Evolutionary conservation across 768 basidiomycete genomes (phyloP).

Genomic region (Pleurotus ostreatus): DNA sequence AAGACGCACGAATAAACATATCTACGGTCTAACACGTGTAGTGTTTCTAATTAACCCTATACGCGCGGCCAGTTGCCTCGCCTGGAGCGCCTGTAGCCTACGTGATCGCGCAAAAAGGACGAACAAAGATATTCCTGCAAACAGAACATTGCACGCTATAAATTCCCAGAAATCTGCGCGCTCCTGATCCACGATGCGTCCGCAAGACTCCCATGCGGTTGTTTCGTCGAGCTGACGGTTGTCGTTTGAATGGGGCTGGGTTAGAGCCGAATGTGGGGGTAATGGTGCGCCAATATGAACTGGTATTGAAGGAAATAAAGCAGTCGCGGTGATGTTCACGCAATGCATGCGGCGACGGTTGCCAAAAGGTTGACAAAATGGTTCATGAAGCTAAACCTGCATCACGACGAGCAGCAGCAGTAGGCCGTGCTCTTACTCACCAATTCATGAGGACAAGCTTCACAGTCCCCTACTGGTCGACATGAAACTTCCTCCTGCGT

Average conservation of each 20-base stretch:
- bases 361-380: conserved; percentile 95
- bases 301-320: not conserved
- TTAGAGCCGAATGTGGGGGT: conserved; percentile 10
- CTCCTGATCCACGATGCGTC: conserved; percentile 76
- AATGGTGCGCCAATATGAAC: not conserved
- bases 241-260: conserved; percentile 12
- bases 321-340: conserved; percentile 24
- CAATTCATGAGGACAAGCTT: conserved; percentile 58
- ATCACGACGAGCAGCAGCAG: not conserved
- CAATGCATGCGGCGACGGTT: conserved; percentile 90
- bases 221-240: conserved; percentile 43
- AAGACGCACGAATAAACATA: not conserved
- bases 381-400: conserved; percentile 62
- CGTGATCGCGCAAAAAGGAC: conserved; percentile 68
- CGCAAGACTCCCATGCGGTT: conserved; percentile 91
- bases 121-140: conserved; percentile 61
- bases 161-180: conserved; percentile 90
- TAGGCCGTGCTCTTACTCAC: conserved; percentile 33
- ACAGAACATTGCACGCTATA: conserved; percentile 74
- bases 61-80: conserved; percentile 78
- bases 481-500: conserved; percentile 36
- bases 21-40: conserved; percentile 16
- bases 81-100: conserved; percentile 67
- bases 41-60: conserved; percentile 66
- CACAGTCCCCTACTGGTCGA: conserved; percentile 53